These are phyloP conservation scores for Suhomyces choctaworum DNA, from an alignment of 1,139 yeast species.

Conservation along the genomic window DNA sequence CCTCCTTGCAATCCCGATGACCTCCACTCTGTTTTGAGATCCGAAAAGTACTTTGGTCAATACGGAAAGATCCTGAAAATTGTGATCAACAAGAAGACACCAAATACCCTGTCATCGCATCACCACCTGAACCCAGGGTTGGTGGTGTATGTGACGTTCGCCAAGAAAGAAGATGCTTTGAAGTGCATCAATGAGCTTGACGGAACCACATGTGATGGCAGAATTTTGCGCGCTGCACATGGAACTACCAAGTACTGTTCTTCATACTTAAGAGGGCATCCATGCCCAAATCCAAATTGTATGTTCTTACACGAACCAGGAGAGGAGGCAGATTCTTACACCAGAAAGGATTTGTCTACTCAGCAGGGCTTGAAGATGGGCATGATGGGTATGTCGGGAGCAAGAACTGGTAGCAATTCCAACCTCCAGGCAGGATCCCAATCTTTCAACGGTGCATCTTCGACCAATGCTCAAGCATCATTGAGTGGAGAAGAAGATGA, in stretches of 20 bases:
- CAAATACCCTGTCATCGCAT: conserved; percentile 37
- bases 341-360: conserved; percentile 87
- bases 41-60: conserved; percentile 96
- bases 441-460: conserved; percentile 4
- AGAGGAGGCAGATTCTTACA: conserved; percentile 96
- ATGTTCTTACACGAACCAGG: conserved; percentile 99
- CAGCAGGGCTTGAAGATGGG: conserved; percentile 71
- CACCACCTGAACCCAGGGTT: conserved; percentile 69
- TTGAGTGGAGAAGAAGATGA: conserved; percentile 20
- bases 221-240: conserved; percentile 86
- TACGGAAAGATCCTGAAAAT: conserved; percentile 94
- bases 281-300: conserved; percentile 98
- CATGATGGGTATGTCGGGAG: conserved; percentile 36
- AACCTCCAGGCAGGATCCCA: conserved; percentile 15
- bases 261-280: conserved; percentile 88
- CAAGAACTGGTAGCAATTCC: conserved; percentile 17
- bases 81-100: conserved; percentile 82
- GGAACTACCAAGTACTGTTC: conserved; percentile 99
- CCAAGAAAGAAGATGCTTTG: conserved; percentile 91
- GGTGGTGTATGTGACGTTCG: conserved; percentile 94
- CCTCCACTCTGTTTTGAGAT: conserved; percentile 76
- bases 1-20: conserved; percentile 92
- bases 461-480: conserved; percentile 1
- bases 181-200: conserved; percentile 91
- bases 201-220: conserved; percentile 91